Percentiles rank a stretch among this genome's conserved stretches.
phyloP scores from a whole-genome alignment of 2,329 filamentous ascomycete species.

The Mycosphaerelloides madeirae region DNA sequence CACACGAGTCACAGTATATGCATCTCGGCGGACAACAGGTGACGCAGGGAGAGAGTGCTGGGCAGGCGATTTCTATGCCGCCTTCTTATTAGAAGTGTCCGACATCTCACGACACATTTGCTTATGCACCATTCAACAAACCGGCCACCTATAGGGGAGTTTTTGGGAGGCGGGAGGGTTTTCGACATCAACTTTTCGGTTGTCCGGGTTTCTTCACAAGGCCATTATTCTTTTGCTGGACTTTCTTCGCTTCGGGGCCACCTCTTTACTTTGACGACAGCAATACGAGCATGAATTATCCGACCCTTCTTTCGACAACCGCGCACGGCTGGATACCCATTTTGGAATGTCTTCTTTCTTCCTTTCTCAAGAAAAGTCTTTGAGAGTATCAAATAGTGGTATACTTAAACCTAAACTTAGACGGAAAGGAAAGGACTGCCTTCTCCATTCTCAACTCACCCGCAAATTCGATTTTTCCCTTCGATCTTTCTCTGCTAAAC shows the following conservation, averaged over 20 bases:
- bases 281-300: too few relatives aligned
- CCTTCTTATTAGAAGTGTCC: conserved; percentile 5
- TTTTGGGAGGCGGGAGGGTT: too few relatives aligned
- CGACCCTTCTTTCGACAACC: neutral
- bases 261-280: neutral
- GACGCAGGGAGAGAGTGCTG: conserved; percentile 1
- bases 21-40: conserved; percentile 1
- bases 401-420: conserved; percentile 1
- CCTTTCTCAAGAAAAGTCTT: neutral
- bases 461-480: too few relatives aligned
- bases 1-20: conserved; percentile 5
- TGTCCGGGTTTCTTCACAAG: too few relatives aligned
- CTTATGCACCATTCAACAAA: too few relatives aligned
- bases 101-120: too few relatives aligned
- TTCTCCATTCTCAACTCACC: too few relatives aligned
- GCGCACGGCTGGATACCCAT: conserved; percentile 5
- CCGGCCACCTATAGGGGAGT: too few relatives aligned
- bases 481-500: too few relatives aligned
- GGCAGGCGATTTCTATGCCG: conserved; percentile 2
- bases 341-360: neutral
- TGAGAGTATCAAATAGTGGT: neutral
- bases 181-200: too few relatives aligned
- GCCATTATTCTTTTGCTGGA: too few relatives aligned
- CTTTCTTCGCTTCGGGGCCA: too few relatives aligned
- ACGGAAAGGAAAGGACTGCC: neutral